phyloP scores from a whole-genome alignment of 352 stramenopile species.

The Phytophthora fragariaefolia region DNA sequence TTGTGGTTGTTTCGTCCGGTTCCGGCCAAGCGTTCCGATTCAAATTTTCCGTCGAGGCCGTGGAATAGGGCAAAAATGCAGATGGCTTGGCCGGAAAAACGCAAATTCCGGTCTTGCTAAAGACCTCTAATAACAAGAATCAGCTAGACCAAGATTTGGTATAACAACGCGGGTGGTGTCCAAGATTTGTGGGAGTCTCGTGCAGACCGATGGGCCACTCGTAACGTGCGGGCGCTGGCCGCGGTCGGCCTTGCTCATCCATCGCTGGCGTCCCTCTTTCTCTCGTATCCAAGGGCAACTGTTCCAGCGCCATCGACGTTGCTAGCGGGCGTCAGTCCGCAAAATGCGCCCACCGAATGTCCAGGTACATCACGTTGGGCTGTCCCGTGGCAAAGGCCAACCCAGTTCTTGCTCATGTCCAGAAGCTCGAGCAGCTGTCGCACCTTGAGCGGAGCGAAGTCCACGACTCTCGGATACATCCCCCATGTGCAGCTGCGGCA shows the following conservation, averaged over 20 bases:
- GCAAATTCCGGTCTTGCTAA: too few species aligned
- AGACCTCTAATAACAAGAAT: too few species aligned
- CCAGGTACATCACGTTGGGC: conserved; percentile 40
- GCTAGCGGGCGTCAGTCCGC: conserved; percentile 41
- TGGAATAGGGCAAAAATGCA: too few species aligned
- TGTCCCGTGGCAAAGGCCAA: conserved; percentile 42
- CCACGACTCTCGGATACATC: conserved; percentile 54
- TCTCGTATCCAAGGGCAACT: conserved; percentile 47
- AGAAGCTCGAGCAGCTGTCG: conserved; percentile 40
- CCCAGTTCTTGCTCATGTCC: conserved; percentile 59
- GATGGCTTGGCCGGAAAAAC: too few species aligned
- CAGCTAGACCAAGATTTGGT: too few species aligned
- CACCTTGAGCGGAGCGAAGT: conserved; percentile 38
- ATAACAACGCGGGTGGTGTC: too few species aligned
- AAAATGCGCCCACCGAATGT: conserved; percentile 52
- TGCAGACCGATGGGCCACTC: conserved; percentile 41
- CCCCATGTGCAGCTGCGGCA: conserved; percentile 38
- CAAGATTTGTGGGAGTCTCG: too few species aligned
- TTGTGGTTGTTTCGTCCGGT: too few species aligned
- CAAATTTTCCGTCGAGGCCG: too few species aligned
- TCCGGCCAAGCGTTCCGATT: too few species aligned
- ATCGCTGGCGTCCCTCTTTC: conserved; percentile 21
- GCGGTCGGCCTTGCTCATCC: background rate
- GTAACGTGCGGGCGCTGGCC: conserved; percentile 16
- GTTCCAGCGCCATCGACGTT: conserved; percentile 41